Conservation (phyloP, 2,329 filamentous ascomycete species). For the Oidium heveae region DNA sequence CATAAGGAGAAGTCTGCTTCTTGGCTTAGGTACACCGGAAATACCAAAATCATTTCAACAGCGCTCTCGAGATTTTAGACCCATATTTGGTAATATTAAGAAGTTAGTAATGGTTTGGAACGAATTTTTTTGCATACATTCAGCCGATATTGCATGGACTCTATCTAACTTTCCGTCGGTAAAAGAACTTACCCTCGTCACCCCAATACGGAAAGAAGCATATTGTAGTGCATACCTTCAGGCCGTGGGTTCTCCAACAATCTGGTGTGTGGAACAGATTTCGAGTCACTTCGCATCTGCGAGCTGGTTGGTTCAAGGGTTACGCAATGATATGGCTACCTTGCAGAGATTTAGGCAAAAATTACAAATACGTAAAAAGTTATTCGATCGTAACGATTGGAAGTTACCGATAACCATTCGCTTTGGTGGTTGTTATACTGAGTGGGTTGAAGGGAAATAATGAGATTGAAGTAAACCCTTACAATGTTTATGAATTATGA, state of each 20-base stretch:
- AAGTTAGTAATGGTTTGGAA: conserved; percentile 1
- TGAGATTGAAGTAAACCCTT: not conserved
- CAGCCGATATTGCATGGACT: conserved; percentile 1
- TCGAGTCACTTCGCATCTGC: conserved; percentile 1
- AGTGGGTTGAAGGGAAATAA: conserved; percentile 1
- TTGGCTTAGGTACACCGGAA: conserved; percentile 1
- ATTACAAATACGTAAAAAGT: not conserved
- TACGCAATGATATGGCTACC: conserved; percentile 1
- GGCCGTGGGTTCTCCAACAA: not conserved
- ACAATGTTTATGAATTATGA: too few relatives aligned
- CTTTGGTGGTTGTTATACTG: not conserved
- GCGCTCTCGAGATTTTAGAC: not conserved
- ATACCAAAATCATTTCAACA: not conserved
- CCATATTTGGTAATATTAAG: not conserved
- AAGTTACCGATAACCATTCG: not conserved
- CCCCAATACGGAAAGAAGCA: not conserved
- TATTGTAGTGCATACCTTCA: conserved; percentile 1
- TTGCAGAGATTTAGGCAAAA: not conserved
- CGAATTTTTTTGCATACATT: conserved; percentile 1
- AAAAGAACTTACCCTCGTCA: not conserved
- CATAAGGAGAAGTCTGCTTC: not conserved
- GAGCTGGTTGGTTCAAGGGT: conserved; percentile 1
- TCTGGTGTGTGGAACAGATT: conserved; percentile 1
- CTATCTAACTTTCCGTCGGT: not conserved
- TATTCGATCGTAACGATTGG: not conserved